phyloP scores from a whole-genome alignment of 2,329 filamentous ascomycete genomes.

The Aquanectria penicillioides region DNA sequence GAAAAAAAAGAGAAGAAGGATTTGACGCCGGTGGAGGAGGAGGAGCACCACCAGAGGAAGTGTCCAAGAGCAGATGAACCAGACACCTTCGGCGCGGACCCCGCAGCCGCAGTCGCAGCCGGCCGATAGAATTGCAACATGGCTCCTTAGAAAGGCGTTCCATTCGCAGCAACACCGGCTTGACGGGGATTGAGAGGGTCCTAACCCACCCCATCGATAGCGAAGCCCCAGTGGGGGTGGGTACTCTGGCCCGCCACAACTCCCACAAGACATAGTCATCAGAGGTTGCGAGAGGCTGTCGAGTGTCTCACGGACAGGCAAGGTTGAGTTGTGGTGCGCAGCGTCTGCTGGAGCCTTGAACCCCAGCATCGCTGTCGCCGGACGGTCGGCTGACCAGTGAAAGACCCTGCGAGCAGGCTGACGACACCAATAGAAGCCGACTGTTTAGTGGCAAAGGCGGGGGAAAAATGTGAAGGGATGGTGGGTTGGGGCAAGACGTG shows the following conservation, averaged over 20 bases:
- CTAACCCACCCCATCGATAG: neutral
- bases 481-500: constrained; percentile 1
- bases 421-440: constrained; percentile 17
- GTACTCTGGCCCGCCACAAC: too few relatives aligned
- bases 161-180: neutral
- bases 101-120: constrained; percentile 16
- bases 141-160: neutral
- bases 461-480: constrained; percentile 2
- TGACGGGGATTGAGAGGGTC: neutral
- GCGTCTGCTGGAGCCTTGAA: neutral
- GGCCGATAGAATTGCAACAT: neutral
- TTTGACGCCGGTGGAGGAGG: neutral
- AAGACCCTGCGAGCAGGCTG: constrained; percentile 15
- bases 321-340: neutral
- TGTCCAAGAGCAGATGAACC: neutral
- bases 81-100: constrained; percentile 3
- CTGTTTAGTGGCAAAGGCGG: constrained; percentile 6
- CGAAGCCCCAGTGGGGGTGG: constrained; percentile 10
- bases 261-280: neutral
- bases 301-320: constrained; percentile 2
- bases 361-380: constrained; percentile 14
- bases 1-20: neutral
- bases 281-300: neutral
- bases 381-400: constrained; percentile 18
- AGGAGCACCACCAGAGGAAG: constrained; percentile 1